phyloP scores from a whole-genome alignment of 2,329 filamentous ascomycete species.

The Zymoseptoria crescenta region DNA sequence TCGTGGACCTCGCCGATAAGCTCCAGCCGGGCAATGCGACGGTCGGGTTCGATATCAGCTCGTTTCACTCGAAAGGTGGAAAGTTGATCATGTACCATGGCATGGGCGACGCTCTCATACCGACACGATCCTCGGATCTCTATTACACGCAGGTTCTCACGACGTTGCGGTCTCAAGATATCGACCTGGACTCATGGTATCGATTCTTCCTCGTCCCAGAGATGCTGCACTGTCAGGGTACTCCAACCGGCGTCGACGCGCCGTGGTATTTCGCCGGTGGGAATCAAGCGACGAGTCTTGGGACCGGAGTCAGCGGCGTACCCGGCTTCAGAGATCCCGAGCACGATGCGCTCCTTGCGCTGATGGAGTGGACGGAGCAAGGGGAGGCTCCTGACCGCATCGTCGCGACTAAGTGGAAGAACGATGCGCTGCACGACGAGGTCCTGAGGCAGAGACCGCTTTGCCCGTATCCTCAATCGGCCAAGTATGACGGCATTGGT shows the following conservation, averaged over 20 bases:
- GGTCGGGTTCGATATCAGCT: conserved; percentile 42
- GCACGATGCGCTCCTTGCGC: conserved; percentile 30
- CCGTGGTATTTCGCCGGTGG: conserved; percentile 41
- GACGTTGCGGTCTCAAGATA: conserved; percentile 28
- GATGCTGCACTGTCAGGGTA: conserved; percentile 38
- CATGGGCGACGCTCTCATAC: conserved; percentile 41
- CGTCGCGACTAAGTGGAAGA: conserved; percentile 30
- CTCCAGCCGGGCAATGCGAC: conserved; percentile 43
- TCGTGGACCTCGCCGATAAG: conserved; percentile 33
- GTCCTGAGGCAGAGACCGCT: conserved; percentile 31
- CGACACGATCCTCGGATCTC: conserved; percentile 44
- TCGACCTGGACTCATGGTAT: conserved; percentile 35
- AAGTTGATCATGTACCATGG: conserved; percentile 38
- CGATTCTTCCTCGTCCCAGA: conserved; percentile 39
- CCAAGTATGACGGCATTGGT: conserved; percentile 23
- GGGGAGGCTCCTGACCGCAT: conserved; percentile 31
- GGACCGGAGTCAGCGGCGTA: conserved; percentile 20
- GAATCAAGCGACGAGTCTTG: conserved; percentile 26
- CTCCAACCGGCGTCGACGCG: conserved; percentile 29
- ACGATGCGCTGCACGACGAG: conserved; percentile 25
- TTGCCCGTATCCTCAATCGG: conserved; percentile 29
- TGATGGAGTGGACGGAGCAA: conserved; percentile 35
- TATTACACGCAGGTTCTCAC: conserved; percentile 43
- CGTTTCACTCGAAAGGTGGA: conserved; percentile 37
- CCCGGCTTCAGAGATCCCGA: conserved; percentile 27